phyloP scores from a whole-genome alignment of 129 eudicot species.

The Silybum marianum region DNA sequence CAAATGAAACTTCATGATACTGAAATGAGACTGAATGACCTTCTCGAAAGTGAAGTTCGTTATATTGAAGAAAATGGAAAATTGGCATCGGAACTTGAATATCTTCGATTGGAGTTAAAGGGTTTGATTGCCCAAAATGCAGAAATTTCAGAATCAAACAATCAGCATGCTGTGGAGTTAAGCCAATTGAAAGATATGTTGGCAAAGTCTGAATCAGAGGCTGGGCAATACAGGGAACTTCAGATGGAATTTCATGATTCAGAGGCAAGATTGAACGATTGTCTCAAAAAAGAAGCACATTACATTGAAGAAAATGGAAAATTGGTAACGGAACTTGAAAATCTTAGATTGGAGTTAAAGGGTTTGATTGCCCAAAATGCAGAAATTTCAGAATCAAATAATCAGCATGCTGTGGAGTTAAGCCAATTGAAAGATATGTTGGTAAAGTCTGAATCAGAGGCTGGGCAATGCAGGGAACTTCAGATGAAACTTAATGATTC shows the following conservation, averaged over 20 bases:
- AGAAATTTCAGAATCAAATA: constrained; percentile 25
- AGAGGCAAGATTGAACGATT: constrained; percentile 16
- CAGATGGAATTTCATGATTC: constrained; percentile 25
- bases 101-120: constrained; percentile 49
- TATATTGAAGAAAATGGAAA: constrained; percentile 11
- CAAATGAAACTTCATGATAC: constrained; percentile 30
- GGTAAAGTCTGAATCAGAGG: constrained; percentile 31
- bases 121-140: constrained; percentile 35
- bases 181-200: constrained; percentile 37
- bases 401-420: neutral
- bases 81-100: constrained; percentile 26
- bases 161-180: neutral
- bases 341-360: neutral
- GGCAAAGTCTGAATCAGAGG: constrained; percentile 30
- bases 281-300: constrained; percentile 15
- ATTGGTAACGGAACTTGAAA: constrained; percentile 8
- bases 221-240: constrained; percentile 12
- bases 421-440: constrained; percentile 37
- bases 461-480: constrained; percentile 12
- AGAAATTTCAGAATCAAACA: constrained; percentile 29
- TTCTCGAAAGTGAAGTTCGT: constrained; percentile 31
- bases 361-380: neutral
- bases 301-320: constrained; percentile 26
- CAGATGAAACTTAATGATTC: constrained; percentile 26
- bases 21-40: constrained; percentile 25